Conservation (phyloP, 768 basidiomycete genomes). For the Pleurotus ostreatus region DNA sequence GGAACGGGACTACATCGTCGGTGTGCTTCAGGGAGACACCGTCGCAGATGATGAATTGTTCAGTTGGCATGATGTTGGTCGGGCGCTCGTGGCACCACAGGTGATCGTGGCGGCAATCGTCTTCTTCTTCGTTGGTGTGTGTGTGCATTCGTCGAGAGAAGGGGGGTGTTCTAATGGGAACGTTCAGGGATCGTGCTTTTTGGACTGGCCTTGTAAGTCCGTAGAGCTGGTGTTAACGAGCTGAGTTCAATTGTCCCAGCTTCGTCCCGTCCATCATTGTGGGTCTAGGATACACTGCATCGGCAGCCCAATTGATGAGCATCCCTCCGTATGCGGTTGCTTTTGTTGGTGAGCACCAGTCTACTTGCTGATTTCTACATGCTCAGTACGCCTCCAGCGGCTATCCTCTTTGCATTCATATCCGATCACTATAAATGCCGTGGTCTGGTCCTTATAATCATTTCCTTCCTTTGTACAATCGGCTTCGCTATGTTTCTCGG, state of each 20-base stretch:
- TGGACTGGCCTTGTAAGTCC: constrained; percentile 43
- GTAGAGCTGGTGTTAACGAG: not conserved
- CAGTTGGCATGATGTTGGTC: constrained; percentile 52
- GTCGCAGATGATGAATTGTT: constrained; percentile 39
- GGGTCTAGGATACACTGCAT: constrained; percentile 52
- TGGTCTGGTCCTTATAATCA: constrained; percentile 41
- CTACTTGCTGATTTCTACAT: no score
- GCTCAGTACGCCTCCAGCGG: not conserved
- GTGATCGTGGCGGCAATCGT: constrained; percentile 45
- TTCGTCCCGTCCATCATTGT: constrained; percentile 73
- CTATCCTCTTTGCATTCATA: constrained; percentile 32
- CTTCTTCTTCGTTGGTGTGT: constrained; percentile 49
- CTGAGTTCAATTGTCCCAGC: constrained; percentile 26
- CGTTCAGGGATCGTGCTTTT: constrained; percentile 38
- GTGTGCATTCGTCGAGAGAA: not conserved
- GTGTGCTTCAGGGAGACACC: constrained; percentile 37
- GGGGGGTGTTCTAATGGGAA: no score
- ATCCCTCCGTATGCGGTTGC: constrained; percentile 52
- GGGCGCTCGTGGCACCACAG: constrained; percentile 47
- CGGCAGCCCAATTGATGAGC: constrained; percentile 56
- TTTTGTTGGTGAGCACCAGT: constrained; percentile 24
- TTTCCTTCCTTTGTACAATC: constrained; percentile 27
- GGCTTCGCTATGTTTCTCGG: no score
- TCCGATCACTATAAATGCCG: constrained; percentile 52
- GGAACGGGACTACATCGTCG: constrained; percentile 46